Evolutionary conservation across 225 moss, liverwort and hornwort genomes (phyloP).

Genomic region (Pleurozium schreberi): DNA sequence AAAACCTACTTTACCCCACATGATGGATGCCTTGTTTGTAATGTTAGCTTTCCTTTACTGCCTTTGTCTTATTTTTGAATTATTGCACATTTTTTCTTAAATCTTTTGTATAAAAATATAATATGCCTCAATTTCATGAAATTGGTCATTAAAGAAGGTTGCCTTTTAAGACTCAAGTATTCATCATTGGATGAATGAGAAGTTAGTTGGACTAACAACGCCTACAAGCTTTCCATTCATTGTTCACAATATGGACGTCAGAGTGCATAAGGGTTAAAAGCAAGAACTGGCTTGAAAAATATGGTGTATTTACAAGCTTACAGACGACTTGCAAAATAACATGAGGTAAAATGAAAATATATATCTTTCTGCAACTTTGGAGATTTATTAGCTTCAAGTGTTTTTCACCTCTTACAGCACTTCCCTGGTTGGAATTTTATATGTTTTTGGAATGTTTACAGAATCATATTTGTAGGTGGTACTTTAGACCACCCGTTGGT

Average conservation of each 20-base stretch:
- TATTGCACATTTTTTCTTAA: no score
- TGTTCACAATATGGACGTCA: no score
- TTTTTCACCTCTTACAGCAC: background rate
- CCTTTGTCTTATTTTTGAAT: no score
- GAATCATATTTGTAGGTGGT: background rate
- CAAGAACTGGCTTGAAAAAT: accelerated
- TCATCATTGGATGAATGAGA: no score
- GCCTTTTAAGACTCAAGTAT: no score
- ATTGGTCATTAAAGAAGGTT: no score
- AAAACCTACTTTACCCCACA: background rate
- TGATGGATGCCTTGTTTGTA: background rate
- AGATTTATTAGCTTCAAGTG: background rate
- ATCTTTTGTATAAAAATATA: no score
- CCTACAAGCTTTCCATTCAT: no score
- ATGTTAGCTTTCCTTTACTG: accelerated
- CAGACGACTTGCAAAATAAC: background rate
- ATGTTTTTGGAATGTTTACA: no score
- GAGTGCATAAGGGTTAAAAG: background rate
- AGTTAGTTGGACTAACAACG: no score
- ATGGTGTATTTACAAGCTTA: background rate
- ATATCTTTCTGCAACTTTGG: background rate
- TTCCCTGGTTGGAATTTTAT: background rate
- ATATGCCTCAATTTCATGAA: no score
- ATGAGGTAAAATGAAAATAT: background rate
- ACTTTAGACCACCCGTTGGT: background rate